Evolutionary conservation across 495 filamentous ascomycete species (phyloP).

Genomic region (Aspergillus sparsus): DNA sequence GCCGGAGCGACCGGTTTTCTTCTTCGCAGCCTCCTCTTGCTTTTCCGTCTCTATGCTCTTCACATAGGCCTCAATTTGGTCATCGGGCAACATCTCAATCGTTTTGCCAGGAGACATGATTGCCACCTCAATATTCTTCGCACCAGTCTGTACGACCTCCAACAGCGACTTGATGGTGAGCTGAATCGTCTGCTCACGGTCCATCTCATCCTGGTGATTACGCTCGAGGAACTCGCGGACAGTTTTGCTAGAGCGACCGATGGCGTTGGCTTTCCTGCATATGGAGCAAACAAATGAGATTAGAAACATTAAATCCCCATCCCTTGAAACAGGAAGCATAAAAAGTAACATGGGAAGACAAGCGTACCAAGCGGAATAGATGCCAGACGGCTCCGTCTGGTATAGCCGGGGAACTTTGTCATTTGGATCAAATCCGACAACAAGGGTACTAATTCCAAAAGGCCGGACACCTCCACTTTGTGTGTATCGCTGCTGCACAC

Average conservation of each 20-base stretch:
- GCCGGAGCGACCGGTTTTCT: constrained; percentile 82
- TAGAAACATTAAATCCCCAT: constrained; percentile 7
- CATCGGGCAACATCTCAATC: constrained; percentile 91
- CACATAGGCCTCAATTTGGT: constrained; percentile 94
- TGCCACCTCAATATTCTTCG: constrained; percentile 99
- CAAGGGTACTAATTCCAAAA: constrained; percentile 95
- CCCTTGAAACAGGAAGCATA: background rate
- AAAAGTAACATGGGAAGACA: background rate
- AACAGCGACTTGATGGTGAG: constrained; percentile 95
- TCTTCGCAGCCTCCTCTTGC: constrained; percentile 95
- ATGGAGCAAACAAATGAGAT: background rate
- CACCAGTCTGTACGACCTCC: constrained; percentile 97
- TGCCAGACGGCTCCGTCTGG: constrained; percentile 96
- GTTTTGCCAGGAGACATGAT: constrained; percentile 94
- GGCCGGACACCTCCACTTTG: constrained; percentile 96
- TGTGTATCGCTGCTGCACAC: constrained; percentile 97
- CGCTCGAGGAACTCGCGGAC: constrained; percentile 97
- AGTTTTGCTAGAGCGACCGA: constrained; percentile 96
- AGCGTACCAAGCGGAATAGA: constrained; percentile 93
- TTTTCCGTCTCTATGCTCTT: constrained; percentile 99
- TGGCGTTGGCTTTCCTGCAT: constrained; percentile 96
- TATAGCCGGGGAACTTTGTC: constrained; percentile 85
- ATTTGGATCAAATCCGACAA: constrained; percentile 94
- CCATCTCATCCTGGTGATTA: constrained; percentile 97
- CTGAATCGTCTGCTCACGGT: constrained; percentile 93